phyloP scores from a whole-genome alignment of 257 asterid genomes.

The Orobanche coerulescens region DNA sequence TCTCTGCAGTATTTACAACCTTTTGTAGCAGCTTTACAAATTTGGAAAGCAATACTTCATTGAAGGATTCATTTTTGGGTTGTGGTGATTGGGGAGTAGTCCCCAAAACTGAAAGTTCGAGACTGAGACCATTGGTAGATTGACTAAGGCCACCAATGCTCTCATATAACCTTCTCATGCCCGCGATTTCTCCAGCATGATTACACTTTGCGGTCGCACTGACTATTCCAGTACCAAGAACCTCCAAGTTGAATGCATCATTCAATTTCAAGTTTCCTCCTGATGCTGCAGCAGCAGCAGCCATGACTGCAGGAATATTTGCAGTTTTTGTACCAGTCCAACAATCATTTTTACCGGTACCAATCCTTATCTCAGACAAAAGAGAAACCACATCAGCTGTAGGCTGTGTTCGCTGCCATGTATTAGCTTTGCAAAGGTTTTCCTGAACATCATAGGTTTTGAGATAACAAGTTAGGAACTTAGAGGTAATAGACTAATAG shows the following conservation, averaged over 20 bases:
- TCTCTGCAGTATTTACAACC: constrained; percentile 79
- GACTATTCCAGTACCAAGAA: constrained; percentile 89
- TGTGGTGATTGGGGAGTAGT: constrained; percentile 38
- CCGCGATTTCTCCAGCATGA: constrained; percentile 98
- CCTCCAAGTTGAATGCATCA: constrained; percentile 94
- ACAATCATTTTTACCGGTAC: constrained; percentile 92
- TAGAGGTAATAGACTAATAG: constrained; percentile 11
- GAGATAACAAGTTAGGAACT: constrained; percentile 13
- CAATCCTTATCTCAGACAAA: constrained; percentile 91
- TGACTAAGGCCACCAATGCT: constrained; percentile 65
- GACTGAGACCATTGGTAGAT: constrained; percentile 35
- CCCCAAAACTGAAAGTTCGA: constrained; percentile 45
- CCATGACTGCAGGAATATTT: constrained; percentile 81
- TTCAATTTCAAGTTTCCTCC: constrained; percentile 87
- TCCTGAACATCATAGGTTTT: constrained; percentile 46
- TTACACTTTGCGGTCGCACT: constrained; percentile 96
- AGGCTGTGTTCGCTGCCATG: constrained; percentile 91
- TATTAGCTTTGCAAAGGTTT: constrained; percentile 86
- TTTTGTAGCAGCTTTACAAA: constrained; percentile 79
- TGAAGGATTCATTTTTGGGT: constrained; percentile 56
- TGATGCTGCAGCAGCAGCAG: constrained; percentile 98
- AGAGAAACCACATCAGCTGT: constrained; percentile 94
- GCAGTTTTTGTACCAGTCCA: constrained; percentile 93
- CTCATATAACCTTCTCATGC: constrained; percentile 94
- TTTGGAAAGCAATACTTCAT: constrained; percentile 64